A percentile compares a stretch with the other conserved stretches of the same genome.
These are phyloP conservation scores for Pyrenula massariospora DNA, from an alignment of 495 filamentous ascomycete genomes.

Conservation along the genomic window DNA sequence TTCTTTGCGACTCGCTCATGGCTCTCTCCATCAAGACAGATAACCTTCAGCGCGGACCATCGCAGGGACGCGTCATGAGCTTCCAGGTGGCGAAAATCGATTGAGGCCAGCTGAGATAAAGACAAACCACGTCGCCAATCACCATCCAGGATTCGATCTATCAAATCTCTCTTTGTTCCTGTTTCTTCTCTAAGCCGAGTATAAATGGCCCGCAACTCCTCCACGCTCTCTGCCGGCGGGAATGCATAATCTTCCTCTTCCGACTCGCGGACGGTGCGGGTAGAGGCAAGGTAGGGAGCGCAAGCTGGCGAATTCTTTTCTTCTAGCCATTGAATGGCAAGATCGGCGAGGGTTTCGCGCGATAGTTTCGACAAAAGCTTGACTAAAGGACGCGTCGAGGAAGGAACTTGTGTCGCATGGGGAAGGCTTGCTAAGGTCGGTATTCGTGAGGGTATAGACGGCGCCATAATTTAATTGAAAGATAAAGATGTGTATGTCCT, in stretches of 20 bases:
- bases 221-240: slow-evolving; percentile 46
- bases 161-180: slow-evolving; percentile 60
- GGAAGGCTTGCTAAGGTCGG: slow-evolving; percentile 38
- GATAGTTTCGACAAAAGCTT: slow-evolving; percentile 59
- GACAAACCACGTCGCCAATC: slow-evolving; percentile 74
- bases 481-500: background rate
- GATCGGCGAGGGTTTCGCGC: slow-evolving; percentile 53
- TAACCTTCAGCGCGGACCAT: slow-evolving; percentile 61
- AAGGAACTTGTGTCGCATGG: slow-evolving; percentile 47
- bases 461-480: slow-evolving; percentile 20
- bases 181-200: slow-evolving; percentile 40
- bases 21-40: slow-evolving; percentile 14
- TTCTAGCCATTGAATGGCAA: slow-evolving; percentile 65
- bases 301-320: slow-evolving; percentile 28
- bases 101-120: slow-evolving; percentile 69
- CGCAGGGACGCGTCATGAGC: slow-evolving; percentile 59
- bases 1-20: slow-evolving; percentile 15
- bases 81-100: slow-evolving; percentile 66
- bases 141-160: slow-evolving; percentile 65
- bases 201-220: slow-evolving; percentile 54
- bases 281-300: slow-evolving; percentile 32
- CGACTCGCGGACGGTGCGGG: slow-evolving; percentile 14
- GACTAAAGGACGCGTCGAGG: slow-evolving; percentile 47
- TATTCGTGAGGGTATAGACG: slow-evolving; percentile 26
- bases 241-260: slow-evolving; percentile 42